Conservation (phyloP, 2,329 filamentous ascomycete genomes). For the Fusarium sp. region DNA sequence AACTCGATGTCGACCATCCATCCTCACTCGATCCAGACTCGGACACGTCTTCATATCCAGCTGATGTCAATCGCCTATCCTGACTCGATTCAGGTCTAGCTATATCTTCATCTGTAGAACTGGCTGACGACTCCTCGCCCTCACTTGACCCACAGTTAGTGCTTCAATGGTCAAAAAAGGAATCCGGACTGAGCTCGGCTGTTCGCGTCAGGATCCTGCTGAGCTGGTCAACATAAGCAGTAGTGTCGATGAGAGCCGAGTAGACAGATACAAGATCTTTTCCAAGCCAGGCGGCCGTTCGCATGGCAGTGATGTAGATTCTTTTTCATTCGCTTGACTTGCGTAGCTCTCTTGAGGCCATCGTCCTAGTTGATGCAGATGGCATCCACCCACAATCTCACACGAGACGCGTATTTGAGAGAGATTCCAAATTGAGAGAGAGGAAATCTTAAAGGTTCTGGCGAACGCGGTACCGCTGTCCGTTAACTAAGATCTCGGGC, state of each 20-base stretch:
- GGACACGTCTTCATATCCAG: neutral
- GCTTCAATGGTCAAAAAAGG: neutral
- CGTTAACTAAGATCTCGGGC: neutral
- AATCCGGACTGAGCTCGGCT: neutral
- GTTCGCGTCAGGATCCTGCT: neutral
- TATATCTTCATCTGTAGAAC: neutral
- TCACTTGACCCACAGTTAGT: neutral
- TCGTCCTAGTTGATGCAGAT: neutral
- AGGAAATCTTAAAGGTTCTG: neutral
- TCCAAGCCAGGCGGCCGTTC: neutral
- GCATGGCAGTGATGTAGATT: neutral
- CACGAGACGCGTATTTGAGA: neutral
- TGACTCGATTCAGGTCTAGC: neutral
- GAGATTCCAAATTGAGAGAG: neutral
- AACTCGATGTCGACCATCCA: neutral
- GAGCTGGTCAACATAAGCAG: neutral
- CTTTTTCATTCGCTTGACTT: neutral
- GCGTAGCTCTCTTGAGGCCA: neutral
- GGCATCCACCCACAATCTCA: neutral
- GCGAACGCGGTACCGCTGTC: neutral
- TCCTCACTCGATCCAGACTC: neutral
- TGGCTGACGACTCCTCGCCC: neutral
- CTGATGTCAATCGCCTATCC: neutral
- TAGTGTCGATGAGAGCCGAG: neutral
- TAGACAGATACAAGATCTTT: neutral